Conservation (phyloP, 2,329 filamentous ascomycete species). For the Graphium sp. region DNA sequence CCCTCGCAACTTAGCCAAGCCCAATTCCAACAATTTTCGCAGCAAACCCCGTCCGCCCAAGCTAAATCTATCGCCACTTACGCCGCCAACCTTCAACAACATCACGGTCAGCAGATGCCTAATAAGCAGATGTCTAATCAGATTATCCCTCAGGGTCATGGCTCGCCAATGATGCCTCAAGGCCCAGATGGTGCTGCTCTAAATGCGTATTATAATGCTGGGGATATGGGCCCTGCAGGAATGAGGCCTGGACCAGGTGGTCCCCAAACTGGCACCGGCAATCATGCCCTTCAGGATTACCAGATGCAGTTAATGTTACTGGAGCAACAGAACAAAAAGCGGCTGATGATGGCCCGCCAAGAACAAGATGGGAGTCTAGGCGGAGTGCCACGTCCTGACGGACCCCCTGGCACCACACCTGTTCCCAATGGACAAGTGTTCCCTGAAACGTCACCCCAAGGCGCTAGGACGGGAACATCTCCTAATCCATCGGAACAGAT, state of each 20-base stretch:
- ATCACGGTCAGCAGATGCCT: constrained; percentile 67
- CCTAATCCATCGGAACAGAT: constrained; percentile 66
- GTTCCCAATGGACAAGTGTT: constrained; percentile 47
- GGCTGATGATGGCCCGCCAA: constrained; percentile 67
- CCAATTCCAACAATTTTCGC: constrained; percentile 52
- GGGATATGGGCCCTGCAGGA: constrained; percentile 30
- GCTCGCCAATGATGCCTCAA: constrained; percentile 66
- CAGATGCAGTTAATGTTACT: constrained; percentile 81
- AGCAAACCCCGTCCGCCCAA: constrained; percentile 43
- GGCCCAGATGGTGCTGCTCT: constrained; percentile 47
- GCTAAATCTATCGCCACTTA: constrained; percentile 79
- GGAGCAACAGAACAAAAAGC: constrained; percentile 78
- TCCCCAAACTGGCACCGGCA: constrained; percentile 30
- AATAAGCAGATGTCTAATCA: constrained; percentile 64
- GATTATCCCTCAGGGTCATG: constrained; percentile 55
- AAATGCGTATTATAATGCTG: constrained; percentile 43
- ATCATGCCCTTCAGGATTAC: constrained; percentile 72
- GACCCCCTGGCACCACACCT: constrained; percentile 29
- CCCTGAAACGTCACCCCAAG: constrained; percentile 54
- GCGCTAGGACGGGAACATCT: constrained; percentile 51
- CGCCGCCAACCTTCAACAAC: constrained; percentile 67
- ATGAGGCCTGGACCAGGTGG: constrained; percentile 39
- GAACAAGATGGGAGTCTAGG: constrained; percentile 53
- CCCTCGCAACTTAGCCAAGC: constrained; percentile 54
- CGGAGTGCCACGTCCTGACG: constrained; percentile 33